A percentile compares a stretch with the other conserved stretches of the same genome.
Conservation (phyloP, 116 monocot genomes). For the Phalaenopsis hybrid region DNA sequence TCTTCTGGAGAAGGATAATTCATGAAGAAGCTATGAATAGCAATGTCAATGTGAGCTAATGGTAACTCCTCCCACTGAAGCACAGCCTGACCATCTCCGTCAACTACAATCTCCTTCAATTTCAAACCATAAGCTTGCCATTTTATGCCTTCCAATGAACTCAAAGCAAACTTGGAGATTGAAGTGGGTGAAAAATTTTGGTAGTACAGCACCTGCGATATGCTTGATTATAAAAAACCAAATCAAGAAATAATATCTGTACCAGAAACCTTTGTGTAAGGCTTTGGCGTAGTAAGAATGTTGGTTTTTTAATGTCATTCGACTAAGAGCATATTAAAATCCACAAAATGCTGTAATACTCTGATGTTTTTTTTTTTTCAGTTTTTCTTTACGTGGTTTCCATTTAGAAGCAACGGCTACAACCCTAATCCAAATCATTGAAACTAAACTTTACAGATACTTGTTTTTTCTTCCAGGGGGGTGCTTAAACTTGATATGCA, state of each 20-base stretch:
- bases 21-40: slow-evolving; percentile 47
- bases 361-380: background rate
- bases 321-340: background rate
- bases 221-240: background rate
- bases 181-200: slow-evolving; percentile 49
- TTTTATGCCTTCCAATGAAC: slow-evolving; percentile 41
- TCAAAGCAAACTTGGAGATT: slow-evolving; percentile 23
- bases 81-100: slow-evolving; percentile 29
- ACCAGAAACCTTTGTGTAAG: background rate
- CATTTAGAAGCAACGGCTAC: background rate
- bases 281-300: too few species aligned
- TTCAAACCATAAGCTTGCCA: slow-evolving; percentile 72
- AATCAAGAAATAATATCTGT: background rate
- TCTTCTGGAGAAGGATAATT: slow-evolving; percentile 41
- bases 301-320: background rate
- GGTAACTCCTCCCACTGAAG: slow-evolving; percentile 61
- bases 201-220: slow-evolving; percentile 57
- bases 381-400: background rate
- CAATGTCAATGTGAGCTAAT: slow-evolving; percentile 49
- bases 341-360: background rate
- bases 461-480: background rate
- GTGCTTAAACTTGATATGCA: background rate
- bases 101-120: slow-evolving; percentile 27
- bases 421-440: too few species aligned
- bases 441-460: background rate